Evolutionary conservation across 225 moss, liverwort and hornwort genomes (phyloP).

Genomic region (Lunularia cruciata): DNA sequence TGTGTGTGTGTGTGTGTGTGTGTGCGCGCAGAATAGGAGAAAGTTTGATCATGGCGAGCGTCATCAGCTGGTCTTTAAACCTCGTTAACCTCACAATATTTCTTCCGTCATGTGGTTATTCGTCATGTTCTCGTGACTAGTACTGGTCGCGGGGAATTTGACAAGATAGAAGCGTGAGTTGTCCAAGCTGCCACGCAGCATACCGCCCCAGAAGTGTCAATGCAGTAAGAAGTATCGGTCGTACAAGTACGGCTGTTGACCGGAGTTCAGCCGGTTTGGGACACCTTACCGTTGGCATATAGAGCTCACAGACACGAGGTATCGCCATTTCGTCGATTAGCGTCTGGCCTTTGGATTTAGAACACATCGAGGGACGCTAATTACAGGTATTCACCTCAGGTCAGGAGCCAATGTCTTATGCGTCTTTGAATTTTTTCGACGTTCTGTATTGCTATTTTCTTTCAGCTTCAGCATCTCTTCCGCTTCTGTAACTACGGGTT

Average conservation of each 20-base stretch:
- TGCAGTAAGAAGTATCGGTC: not conserved
- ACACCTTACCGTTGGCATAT: not conserved
- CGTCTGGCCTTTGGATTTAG: not conserved
- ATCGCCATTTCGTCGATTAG: not conserved
- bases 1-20: too few relatives aligned
- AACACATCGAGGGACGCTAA: not conserved
- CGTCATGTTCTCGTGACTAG: not conserved
- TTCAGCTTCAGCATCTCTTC: too few relatives aligned
- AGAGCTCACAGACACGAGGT: not conserved
- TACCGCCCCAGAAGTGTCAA: not conserved
- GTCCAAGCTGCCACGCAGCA: not conserved
- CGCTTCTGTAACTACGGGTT: too few relatives aligned
- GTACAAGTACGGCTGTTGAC: slow-evolving; percentile 1
- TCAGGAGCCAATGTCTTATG: too few relatives aligned
- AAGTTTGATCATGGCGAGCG: not conserved
- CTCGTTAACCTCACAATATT: not conserved
- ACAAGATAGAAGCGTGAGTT: not conserved
- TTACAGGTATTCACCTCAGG: not conserved
- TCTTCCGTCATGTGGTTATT: not conserved
- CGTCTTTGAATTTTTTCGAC: too few relatives aligned
- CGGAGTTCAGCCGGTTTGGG: not conserved
- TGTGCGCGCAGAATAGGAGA: not conserved
- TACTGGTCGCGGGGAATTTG: not conserved
- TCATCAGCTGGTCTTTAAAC: slow-evolving; percentile 5
- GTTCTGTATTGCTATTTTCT: too few relatives aligned